Conservation (phyloP, 768 basidiomycete genomes). For the Suillus brevipes region DNA sequence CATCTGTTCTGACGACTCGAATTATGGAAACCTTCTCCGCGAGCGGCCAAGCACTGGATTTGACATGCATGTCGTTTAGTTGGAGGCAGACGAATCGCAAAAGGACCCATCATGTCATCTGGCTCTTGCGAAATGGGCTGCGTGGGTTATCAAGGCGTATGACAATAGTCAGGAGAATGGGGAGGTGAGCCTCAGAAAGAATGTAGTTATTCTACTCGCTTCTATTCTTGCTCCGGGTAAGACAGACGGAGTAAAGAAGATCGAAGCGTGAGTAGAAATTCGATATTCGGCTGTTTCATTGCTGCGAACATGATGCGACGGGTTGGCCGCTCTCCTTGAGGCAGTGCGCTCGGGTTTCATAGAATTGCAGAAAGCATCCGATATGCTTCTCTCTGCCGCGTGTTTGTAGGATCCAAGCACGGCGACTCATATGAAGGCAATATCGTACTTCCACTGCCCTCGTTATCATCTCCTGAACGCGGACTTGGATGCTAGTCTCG, state of each 20-base stretch:
- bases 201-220: conserved; percentile 46
- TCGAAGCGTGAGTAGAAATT: conserved; percentile 34
- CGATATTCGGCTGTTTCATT: not conserved
- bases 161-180: conserved; percentile 29
- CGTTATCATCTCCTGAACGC: no score
- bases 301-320: conserved; percentile 15
- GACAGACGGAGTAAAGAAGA: conserved; percentile 25
- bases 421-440: no score
- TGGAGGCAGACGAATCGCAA: conserved; percentile 20
- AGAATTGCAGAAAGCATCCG: conserved; percentile 19
- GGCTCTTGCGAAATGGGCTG: conserved; percentile 69
- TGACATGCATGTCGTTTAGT: conserved; percentile 19
- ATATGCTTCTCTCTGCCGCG: conserved; percentile 17
- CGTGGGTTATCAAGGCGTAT: conserved; percentile 56
- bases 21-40: conserved; percentile 41
- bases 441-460: no score
- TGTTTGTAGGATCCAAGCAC: no score
- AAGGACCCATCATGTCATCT: conserved; percentile 49
- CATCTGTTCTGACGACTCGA: conserved; percentile 45
- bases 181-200: conserved; percentile 45
- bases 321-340: conserved; percentile 23
- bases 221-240: conserved; percentile 46
- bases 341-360: conserved; percentile 21
- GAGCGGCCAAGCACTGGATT: conserved; percentile 15
- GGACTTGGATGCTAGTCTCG: no score